Conservation (phyloP, 371 early-diverging fungal species). For the Circinella umbellata region DNA sequence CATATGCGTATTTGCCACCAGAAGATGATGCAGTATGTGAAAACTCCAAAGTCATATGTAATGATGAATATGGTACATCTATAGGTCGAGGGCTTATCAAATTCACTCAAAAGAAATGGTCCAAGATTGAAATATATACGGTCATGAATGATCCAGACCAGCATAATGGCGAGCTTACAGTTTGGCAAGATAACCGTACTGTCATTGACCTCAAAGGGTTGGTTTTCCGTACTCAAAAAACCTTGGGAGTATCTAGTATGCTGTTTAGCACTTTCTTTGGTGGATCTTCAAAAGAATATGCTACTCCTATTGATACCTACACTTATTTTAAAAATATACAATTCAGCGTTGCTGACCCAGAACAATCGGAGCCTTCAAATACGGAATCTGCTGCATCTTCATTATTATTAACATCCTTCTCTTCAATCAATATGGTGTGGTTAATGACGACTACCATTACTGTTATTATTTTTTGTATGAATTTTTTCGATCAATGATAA, state of each 20-base stretch:
- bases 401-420: neutral
- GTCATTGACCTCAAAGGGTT: constrained; percentile 2
- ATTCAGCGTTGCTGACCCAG: constrained; percentile 1
- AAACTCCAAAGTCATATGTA: neutral
- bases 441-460: too few species aligned
- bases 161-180: neutral
- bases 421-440: neutral
- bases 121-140: constrained; percentile 7
- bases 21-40: neutral
- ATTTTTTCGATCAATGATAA: too few species aligned
- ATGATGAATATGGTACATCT: constrained; percentile 8
- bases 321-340: constrained; percentile 1
- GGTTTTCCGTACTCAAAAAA: neutral
- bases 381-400: neutral
- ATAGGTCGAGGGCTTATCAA: neutral
- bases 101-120: neutral
- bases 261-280: constrained; percentile 10
- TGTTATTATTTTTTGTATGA: too few species aligned
- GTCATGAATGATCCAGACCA: constrained; percentile 1
- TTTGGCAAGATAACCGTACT: constrained; percentile 7
- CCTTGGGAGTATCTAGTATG: neutral
- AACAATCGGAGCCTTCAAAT: neutral
- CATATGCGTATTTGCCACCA: constrained; percentile 10
- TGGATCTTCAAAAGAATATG: constrained; percentile 5
- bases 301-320: neutral